A percentile compares a stretch with the other conserved stretches of the same genome.
Evolutionary conservation across 2,329 filamentous ascomycete species (phyloP).

Genomic region (Phoma sp.): DNA sequence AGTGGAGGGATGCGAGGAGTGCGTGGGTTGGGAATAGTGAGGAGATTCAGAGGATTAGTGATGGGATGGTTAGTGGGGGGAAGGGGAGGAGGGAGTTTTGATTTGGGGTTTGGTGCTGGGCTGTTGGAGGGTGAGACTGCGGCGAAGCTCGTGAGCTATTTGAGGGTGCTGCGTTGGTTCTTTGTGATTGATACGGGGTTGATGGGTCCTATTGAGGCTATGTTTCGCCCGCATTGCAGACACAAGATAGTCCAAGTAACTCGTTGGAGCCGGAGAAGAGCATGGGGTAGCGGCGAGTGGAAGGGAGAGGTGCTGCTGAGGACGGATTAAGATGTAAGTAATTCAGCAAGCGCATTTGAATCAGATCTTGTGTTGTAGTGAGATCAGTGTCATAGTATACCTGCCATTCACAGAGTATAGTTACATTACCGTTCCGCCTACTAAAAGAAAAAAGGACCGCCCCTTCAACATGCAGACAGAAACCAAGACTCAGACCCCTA

Average conservation of each 20-base stretch:
- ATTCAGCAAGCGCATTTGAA: no score
- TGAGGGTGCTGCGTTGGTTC: no score
- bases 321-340: no score
- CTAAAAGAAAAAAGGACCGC: constrained; percentile 22
- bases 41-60: constrained; percentile 50
- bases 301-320: no score
- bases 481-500: constrained; percentile 36
- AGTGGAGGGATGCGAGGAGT: constrained; percentile 51
- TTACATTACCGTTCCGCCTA: constrained; percentile 37
- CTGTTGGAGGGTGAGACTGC: not conserved
- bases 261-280: no score
- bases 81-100: constrained; percentile 55
- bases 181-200: no score
- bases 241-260: no score
- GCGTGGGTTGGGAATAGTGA: constrained; percentile 52
- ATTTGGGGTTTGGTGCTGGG: constrained; percentile 9
- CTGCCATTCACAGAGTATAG: constrained; percentile 18
- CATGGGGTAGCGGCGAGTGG: no score
- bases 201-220: no score
- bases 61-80: constrained; percentile 53
- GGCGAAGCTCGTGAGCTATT: constrained; percentile 9
- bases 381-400: no score
- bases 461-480: constrained; percentile 42
- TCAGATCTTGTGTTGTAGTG: no score
- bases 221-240: no score